Base-by-base conservation (phyloP, 208 protist genomes). In the Crithidia fasciculata region DNA sequence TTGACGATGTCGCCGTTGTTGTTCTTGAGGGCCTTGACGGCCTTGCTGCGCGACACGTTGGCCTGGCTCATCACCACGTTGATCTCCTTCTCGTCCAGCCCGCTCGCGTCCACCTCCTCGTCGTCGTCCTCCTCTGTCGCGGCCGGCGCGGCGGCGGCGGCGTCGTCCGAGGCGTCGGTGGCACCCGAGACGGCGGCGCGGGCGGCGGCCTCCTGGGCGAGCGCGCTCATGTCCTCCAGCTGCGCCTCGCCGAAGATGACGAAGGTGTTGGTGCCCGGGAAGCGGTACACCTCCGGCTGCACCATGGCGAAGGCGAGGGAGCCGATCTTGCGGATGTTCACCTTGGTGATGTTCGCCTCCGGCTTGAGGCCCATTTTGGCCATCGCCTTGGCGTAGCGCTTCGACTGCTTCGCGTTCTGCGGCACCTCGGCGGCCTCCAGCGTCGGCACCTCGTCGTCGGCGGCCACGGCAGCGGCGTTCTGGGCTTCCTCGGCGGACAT, bases 161-260 rank as follows among this genome's bases (percentile, higher is more conserved):
- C 70, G 6, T 68, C 69, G 15, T 72, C 69, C 19, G 54, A 43
- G 2, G 76, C 80, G 57, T 72, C 70, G 9, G 75, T 72, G 56
- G 72, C 82, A 44, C 80, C 86, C 13, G 80, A 82, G n/a, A 91
- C 86, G 68, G 87, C 85, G 39, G 85, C 82, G 70, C 83, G 86
- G 41, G 86, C 87, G 43, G 88, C 87, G 37, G 89, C 87, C 76
- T 94, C 84, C 83, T 94, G 82, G 4, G 81, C 81, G 43, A 90
- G 59, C 58, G 81, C 75, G 52, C 67, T 76, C 44, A 80, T 79
- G 71, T 99, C 97, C 76, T 99, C 97, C 37, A 99, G 88, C 74
- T 98, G 97, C 36, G 95, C 92, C 83, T 99, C 98, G 75, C 98
- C 98, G 76, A 99, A 99, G 87, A 99, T 92, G 66, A 99, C 88